These are phyloP conservation scores for Candida takata DNA, from an alignment of 805 yeast genomes.

Conservation along the genomic window DNA sequence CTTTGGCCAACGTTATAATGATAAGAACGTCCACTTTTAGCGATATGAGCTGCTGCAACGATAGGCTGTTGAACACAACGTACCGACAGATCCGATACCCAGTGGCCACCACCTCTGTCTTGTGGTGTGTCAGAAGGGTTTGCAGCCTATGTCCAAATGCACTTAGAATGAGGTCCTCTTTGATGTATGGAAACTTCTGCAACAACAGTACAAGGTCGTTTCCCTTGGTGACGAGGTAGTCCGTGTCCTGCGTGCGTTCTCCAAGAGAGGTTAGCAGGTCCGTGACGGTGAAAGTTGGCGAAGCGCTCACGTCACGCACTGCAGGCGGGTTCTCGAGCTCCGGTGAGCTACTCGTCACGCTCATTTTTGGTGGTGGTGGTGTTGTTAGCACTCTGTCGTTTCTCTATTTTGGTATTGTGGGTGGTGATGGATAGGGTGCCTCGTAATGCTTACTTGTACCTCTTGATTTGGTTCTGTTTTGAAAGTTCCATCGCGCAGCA, in stretches of 20 bases:
- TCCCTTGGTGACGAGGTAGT: conserved; percentile 47
- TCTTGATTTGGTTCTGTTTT: no score
- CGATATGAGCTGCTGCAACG: conserved; percentile 46
- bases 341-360: background rate
- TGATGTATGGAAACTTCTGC: conserved; percentile 49
- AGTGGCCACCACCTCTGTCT: conserved; percentile 59
- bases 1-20: conserved; percentile 57
- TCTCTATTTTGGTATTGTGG: no score
- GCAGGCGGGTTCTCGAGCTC: background rate
- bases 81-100: conserved; percentile 72
- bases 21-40: conserved; percentile 56
- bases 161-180: conserved; percentile 54
- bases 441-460: no score
- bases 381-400: no score
- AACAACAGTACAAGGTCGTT: conserved; percentile 58
- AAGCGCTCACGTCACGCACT: conserved; percentile 12
- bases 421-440: no score
- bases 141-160: conserved; percentile 54
- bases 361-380: background rate
- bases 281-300: conserved; percentile 57
- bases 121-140: conserved; percentile 48
- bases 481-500: no score
- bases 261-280: conserved; percentile 55
- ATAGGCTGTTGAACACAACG: conserved; percentile 45
- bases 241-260: conserved; percentile 42